phyloP scores from a whole-genome alignment of 192 early-diverging fungal genomes.

The Dissophora globulifera region DNA sequence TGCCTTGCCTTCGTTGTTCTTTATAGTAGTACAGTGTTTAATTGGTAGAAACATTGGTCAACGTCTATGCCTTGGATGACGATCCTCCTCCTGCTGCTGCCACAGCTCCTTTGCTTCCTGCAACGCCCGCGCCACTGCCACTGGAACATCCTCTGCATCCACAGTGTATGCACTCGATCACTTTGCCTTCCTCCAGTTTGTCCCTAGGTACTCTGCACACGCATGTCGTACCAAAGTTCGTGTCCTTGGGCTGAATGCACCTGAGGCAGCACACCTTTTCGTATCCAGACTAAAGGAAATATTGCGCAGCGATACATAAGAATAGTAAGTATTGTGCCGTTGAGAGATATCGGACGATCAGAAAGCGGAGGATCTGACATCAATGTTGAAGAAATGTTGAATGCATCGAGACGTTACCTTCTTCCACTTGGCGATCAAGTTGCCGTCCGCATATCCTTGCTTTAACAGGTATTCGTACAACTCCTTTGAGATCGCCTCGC shows the following conservation, averaged over 20 bases:
- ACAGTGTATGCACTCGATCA: constrained; percentile 95
- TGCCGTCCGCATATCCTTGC: constrained; percentile 89
- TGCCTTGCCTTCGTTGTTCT: too few species aligned
- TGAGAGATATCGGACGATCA: too few species aligned
- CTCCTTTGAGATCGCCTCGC: constrained; percentile 91
- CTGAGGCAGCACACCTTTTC: constrained; percentile 97
- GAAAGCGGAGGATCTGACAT: too few species aligned
- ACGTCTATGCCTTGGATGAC: constrained; percentile 11
- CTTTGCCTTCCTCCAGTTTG: constrained; percentile 89
- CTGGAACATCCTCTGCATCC: constrained; percentile 87
- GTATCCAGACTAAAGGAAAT: constrained; percentile 76
- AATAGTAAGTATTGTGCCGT: neutral
- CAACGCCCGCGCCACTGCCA: constrained; percentile 48
- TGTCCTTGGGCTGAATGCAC: constrained; percentile 97
- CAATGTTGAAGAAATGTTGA: too few species aligned
- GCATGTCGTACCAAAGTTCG: constrained; percentile 97
- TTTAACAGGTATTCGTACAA: constrained; percentile 95
- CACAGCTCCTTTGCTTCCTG: constrained; percentile 17
- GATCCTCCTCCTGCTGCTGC: neutral
- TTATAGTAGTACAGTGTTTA: too few species aligned
- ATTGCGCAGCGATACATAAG: neutral
- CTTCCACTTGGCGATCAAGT: constrained; percentile 98
- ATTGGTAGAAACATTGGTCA: too few species aligned
- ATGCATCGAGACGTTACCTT: constrained; percentile 69
- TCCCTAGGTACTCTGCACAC: constrained; percentile 95